Base-by-base conservation (phyloP, 2,329 filamentous ascomycete genomes). In the Claviceps sp. region DNA sequence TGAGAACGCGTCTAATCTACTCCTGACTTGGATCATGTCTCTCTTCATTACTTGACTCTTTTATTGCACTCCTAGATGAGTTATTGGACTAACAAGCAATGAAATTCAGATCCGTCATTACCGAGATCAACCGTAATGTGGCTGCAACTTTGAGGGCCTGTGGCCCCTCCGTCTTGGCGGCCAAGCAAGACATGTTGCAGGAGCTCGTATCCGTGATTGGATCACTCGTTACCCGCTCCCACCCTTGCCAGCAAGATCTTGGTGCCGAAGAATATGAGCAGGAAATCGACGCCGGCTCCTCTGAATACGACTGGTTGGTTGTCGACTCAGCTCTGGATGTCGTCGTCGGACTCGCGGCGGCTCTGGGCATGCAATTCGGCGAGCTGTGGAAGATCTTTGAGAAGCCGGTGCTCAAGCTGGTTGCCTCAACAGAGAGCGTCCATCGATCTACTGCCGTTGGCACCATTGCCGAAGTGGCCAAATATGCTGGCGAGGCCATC, bases 331-430 rank as follows among this genome's bases (percentile, higher is more conserved):
- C 89, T 38, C 79, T 97, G 52, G 93, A 97, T 58, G 89, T 95
- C 47, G 76, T 96, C 49, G 88, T 89, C 49, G 89, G 87, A 40
- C 79, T 97, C 42, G 84, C 90, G 20, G 81, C 82, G 47, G 89
- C 89, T 36, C 81, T 97, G 14, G 93, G 93, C 41, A 68, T 78
- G 22, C 81, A 83, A 59, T 97, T 96, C 62, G 77, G 78, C 52
- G 85, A 95, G 72, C 75, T 96, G 56, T 97, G 89, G 89, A 94
- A 95, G 76, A 83, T 95, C 61, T 95, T 96, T 59, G 87, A 95
- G 75, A 91, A 93, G 76, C 87, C 86, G 40, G 78, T 97, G 60
- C 74, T 95, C 65, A 91, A 88, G 72, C 93, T 89, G 62, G 85
- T 89, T 50, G 87, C 85, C 65, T 91, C 89, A 56, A 84, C 85